Conservation (phyloP, 352 stramenopile species). For the Phytophthora agathidicida region DNA sequence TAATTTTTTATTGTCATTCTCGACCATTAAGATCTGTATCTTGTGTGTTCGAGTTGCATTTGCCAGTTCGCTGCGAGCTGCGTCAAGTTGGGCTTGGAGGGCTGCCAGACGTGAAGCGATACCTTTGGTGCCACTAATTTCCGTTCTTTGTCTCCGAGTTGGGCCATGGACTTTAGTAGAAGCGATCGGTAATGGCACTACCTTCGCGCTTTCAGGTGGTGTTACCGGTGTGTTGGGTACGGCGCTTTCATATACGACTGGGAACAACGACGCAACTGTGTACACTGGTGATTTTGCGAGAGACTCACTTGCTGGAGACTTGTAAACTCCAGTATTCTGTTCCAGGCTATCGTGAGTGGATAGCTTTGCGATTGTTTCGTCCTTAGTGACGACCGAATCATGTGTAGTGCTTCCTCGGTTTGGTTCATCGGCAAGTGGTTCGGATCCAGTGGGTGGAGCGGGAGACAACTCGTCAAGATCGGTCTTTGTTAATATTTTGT, state of each 20-base stretch:
- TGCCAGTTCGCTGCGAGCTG: conserved; percentile 11
- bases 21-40: conserved; percentile 40
- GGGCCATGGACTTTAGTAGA: background rate
- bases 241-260: conserved; percentile 42
- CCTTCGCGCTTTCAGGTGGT: background rate
- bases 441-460: background rate
- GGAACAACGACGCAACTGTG: conserved; percentile 46
- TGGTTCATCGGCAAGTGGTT: background rate
- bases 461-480: background rate
- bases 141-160: conserved; percentile 3
- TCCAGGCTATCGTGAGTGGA: conserved; percentile 4
- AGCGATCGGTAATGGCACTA: background rate
- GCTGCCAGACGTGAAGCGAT: conserved; percentile 3
- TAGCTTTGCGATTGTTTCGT: background rate
- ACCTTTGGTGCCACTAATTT: conserved; percentile 3
- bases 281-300: conserved; percentile 19
- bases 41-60: conserved; percentile 28
- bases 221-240: background rate
- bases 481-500: background rate
- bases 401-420: background rate
- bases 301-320: background rate
- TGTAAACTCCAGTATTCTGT: background rate
- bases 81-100: conserved; percentile 25
- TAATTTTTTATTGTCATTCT: conserved; percentile 49
- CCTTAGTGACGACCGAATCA: background rate